Base-by-base conservation (phyloP, 768 basidiomycete species). In the Pisolithus marmoratus region DNA sequence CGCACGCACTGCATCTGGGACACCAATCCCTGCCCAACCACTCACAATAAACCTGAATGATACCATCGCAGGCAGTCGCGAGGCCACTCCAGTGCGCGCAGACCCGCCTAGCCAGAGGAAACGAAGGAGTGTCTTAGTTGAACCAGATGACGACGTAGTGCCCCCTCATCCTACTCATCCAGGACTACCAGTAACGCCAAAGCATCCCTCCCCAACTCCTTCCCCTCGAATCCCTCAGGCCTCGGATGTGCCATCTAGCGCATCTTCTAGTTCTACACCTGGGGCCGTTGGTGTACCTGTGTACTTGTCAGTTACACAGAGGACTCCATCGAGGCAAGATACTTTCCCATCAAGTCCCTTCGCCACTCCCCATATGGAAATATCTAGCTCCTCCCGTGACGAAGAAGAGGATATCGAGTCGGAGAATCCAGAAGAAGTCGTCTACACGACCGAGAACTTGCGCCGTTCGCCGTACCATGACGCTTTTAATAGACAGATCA, bases 331-430 rank as follows among this genome's bases (percentile, higher is more conserved):
- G 24, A 74, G 78, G 53, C 79, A 78, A 52, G 87, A 87, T 47
- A 50, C 66, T 14, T 83, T 83, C 66, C 79, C 84, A 6, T 79
- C 74, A 26, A 90, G 85, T 63, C 86, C 88, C 14, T 89, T 88
- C 59, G 79, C 78, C 11, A 82, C 82, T 3, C 89, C 87, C 0
- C 63, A 86, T 48, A 82, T 80, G 65, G 89, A 90, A 65, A 74
- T 75, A 40, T 68, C 77, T 1, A 67, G 74, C 36, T 65, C 77
- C 43, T 64, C 55, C 27, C 74, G 72, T 46, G 75, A 82, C 22
- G 85, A 87, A 17, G 86, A 76, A 6, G 79, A 90, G 20, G 65
- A 65, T 47, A 34, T 56, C 46, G 63, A 63, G 31, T 29, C 61
- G 17, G 87, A 67, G 46, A 66, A 66, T 5, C 65, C 55, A 20